Evolutionary conservation across 106 monocot genomes (phyloP).

Genomic region (Posidonia australis): DNA sequence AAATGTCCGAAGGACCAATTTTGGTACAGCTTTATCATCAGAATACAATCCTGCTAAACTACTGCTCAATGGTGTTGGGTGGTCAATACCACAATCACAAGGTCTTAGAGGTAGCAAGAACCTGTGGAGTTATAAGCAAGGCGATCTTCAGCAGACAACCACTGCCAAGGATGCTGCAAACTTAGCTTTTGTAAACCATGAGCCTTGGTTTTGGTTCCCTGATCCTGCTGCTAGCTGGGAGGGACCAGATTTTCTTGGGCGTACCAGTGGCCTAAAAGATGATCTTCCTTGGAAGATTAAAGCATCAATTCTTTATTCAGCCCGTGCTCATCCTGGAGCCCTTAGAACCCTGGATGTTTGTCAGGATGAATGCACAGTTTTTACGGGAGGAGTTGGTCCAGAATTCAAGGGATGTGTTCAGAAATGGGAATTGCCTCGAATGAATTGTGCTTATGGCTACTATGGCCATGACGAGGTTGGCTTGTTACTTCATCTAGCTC

Average conservation of each 20-base stretch:
- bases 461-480: conserved; percentile 98
- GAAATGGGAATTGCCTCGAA: conserved; percentile 84
- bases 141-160: conserved; percentile 26
- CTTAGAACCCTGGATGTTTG: conserved; percentile 58
- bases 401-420: conserved; percentile 92
- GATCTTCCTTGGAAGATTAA: conserved; percentile 82
- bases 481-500: conserved; percentile 5
- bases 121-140: conserved; percentile 21
- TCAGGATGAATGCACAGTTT: conserved; percentile 71
- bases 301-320: conserved; percentile 65
- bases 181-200: conserved; percentile 20
- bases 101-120: conserved; percentile 26
- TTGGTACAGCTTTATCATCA: conserved; percentile 23
- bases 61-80: conserved; percentile 70
- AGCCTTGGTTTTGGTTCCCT: conserved; percentile 94
- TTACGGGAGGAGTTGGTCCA: conserved; percentile 91
- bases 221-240: conserved; percentile 41
- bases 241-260: conserved; percentile 51
- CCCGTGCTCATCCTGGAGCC: conserved; percentile 83
- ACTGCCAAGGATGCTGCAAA: conserved; percentile 9
- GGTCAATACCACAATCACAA: conserved; percentile 88
- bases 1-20: conserved; percentile 26
- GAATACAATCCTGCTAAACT: conserved; percentile 69
- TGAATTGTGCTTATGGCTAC: conserved; percentile 83
- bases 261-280: conserved; percentile 42